phyloP scores from a whole-genome alignment of 208 protist genomes.

The Trypanosoma vivax region DNA sequence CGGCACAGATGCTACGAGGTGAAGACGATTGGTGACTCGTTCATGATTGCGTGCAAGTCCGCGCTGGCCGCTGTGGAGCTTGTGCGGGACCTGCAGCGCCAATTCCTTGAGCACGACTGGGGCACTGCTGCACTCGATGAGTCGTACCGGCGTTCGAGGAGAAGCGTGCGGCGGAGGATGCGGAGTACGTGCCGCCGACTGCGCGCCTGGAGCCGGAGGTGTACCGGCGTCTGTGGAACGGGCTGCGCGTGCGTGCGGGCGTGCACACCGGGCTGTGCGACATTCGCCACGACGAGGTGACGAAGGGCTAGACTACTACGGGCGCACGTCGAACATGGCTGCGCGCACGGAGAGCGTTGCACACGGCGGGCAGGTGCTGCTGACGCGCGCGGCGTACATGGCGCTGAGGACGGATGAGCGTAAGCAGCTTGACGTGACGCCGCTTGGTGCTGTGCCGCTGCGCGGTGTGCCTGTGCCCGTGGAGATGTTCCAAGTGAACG shows the following conservation, averaged over 20 bases:
- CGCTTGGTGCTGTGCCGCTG: constrained; percentile 27
- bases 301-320: constrained; percentile 8
- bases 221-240: constrained; percentile 23
- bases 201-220: constrained; percentile 18
- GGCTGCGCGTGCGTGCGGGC: constrained; percentile 50
- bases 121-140: constrained; percentile 24
- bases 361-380: constrained; percentile 2
- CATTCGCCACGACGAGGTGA: constrained; percentile 6
- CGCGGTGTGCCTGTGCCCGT: constrained; percentile 39
- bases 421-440: constrained; percentile 4
- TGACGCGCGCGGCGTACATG: not conserved
- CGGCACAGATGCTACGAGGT: constrained; percentile 72
- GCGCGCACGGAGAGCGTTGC: not conserved
- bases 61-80: constrained; percentile 36
- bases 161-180: constrained; percentile 5
- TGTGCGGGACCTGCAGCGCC: constrained; percentile 36
- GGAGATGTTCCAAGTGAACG: constrained; percentile 27
- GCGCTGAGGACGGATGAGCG: not conserved
- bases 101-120: constrained; percentile 48
- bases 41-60: constrained; percentile 30
- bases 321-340: constrained; percentile 2
- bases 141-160: constrained; percentile 34
- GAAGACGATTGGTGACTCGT: constrained; percentile 78
- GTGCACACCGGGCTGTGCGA: constrained; percentile 26
- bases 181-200: constrained; percentile 17